These are phyloP conservation scores for Porpolomopsis calyptriformis DNA, from an alignment of 768 basidiomycete species.

Conservation along the genomic window DNA sequence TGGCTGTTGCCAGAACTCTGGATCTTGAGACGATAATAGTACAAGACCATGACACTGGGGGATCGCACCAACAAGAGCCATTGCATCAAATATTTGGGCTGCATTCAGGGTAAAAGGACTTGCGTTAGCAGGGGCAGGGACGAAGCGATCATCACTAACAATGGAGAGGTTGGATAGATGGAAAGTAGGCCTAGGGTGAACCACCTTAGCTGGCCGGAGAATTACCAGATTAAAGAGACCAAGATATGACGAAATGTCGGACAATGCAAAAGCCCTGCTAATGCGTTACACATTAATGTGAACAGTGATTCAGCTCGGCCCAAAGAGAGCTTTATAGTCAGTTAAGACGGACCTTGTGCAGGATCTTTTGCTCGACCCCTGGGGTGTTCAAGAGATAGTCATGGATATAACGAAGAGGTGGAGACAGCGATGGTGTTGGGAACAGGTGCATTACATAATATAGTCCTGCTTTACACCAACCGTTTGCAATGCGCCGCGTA, in stretches of 20 bases:
- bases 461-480: too few relatives aligned
- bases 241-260: slow-evolving; percentile 10
- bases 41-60: neutral
- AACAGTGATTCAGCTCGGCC: too few relatives aligned
- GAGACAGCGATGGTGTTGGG: too few relatives aligned
- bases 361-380: too few relatives aligned
- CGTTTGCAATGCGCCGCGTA: slow-evolving; percentile 42
- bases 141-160: slow-evolving; percentile 4
- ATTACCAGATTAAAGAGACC: slow-evolving; percentile 7
- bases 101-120: slow-evolving; percentile 3
- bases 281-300: too few relatives aligned
- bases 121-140: slow-evolving; percentile 3
- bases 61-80: neutral
- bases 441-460: too few relatives aligned
- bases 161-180: slow-evolving; percentile 8
- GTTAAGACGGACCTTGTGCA: too few relatives aligned
- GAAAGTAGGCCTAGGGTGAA: neutral
- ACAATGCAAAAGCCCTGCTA: too few relatives aligned
- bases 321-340: too few relatives aligned
- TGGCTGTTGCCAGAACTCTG: neutral
- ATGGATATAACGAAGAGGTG: too few relatives aligned
- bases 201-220: slow-evolving; percentile 5
- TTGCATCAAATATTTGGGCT: slow-evolving; percentile 9
- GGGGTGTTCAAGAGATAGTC: too few relatives aligned
- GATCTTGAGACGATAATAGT: neutral